Evolutionary conservation across 2,329 filamentous ascomycete genomes (phyloP), one percentile per base, ranked within the genome.

Genomic region (Thelonectria olida): DNA sequence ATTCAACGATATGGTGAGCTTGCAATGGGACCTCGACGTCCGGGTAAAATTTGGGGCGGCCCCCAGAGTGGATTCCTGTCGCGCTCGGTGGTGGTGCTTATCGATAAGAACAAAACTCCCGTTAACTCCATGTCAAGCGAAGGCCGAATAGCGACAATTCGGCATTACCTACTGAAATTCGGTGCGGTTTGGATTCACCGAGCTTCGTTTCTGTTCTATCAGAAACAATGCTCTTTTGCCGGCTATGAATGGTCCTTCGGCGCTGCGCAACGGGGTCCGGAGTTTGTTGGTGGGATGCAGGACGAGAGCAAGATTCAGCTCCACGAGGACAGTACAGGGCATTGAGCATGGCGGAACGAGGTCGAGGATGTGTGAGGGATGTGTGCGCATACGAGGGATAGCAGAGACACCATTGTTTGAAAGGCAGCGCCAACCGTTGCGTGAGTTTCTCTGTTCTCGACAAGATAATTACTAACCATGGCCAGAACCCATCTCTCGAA

Each of bases 21-120:
- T 42, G 48, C 49, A 28, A 58, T 52, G 58, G 66, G n/a, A n/a
- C n/a, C n/a, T n/a, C n/a, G n/a, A 58, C 52, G 66, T 57, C 20
- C 60, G 60, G 69, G 70, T 71, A 72, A 72, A 72, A 72, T 72
- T 72, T 72, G 67, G 66, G 56, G 48, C 52, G 61, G 69, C 69
- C 59, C 60, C 60, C 56, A 17, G 45, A 47, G 61, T 55, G 65
- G 65, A 59, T 58, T 58, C 63, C 63, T 36, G 60, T 28, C 39
- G 34, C 20, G 51, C 25, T 39, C n/a, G 48, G 48, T 19, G 31
- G 19, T 25, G 38, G n/a, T 20, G 49, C 66, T 72, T 72, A 72
- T 72, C 70, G 70, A 72, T 72, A 72, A 72, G 70, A 48, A 63
- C 67, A 63, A 38, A 51, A 22, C 54, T 36, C 54, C 28, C 44